Evolutionary conservation across 2,329 filamentous ascomycete genomes (phyloP).

Genomic region (Ophioceras dolichostomum): DNA sequence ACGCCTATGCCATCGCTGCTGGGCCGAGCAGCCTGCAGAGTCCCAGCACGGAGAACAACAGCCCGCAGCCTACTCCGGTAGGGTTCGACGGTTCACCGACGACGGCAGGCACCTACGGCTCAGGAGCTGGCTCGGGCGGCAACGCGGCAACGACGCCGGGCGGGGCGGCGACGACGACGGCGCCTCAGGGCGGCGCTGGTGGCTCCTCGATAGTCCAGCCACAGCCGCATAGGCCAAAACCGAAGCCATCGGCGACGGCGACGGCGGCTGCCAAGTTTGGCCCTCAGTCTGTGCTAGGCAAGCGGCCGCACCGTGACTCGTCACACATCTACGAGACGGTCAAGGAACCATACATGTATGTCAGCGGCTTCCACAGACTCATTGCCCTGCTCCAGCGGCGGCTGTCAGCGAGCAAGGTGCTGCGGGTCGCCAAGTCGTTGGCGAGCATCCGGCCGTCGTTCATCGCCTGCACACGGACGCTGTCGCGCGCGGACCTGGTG

Average conservation of each 20-base stretch:
- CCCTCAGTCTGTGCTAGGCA: conserved; percentile 41
- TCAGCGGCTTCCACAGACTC: conserved; percentile 78
- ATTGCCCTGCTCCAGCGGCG: conserved; percentile 69
- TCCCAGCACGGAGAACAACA: conserved; percentile 52
- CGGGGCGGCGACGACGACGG: conserved; percentile 5
- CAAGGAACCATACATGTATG: conserved; percentile 84
- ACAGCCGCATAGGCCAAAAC: conserved; percentile 7
- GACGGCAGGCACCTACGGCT: conserved; percentile 17
- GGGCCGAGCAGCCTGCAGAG: conserved; percentile 51
- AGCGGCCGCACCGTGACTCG: conserved; percentile 57
- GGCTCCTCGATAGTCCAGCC: conserved; percentile 5
- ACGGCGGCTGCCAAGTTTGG: conserved; percentile 23
- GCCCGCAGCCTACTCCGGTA: conserved; percentile 40
- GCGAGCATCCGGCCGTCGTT: conserved; percentile 87
- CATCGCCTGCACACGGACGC: conserved; percentile 79
- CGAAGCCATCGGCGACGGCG: conserved; percentile 14
- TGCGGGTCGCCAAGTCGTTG: conserved; percentile 77
- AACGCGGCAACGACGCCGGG: conserved; percentile 1
- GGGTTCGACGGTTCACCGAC: conserved; percentile 45
- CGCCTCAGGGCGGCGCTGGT: conserved; percentile 1
- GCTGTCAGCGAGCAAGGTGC: conserved; percentile 63
- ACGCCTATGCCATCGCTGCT: conserved; percentile 52
- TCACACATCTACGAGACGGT: conserved; percentile 82
- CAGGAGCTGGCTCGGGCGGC: neutral
- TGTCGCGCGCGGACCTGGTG: conserved; percentile 78